Evolutionary conservation across 495 filamentous ascomycete genomes (phyloP), one percentile per base, ranked within the genome.

Genomic region (Xylaria cubensis): DNA sequence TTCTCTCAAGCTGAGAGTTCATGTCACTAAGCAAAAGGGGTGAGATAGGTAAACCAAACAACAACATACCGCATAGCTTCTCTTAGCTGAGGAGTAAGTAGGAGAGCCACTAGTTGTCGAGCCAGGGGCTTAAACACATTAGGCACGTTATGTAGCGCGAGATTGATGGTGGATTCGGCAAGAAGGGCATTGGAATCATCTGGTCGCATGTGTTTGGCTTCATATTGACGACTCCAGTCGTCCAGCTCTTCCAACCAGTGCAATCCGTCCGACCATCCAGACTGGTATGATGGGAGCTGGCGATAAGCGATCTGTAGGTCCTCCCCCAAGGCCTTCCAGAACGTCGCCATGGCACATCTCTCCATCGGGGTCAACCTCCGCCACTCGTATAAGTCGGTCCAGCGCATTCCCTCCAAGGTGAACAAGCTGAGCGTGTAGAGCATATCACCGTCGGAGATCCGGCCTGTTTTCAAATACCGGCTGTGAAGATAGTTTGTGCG

Each of bases 11-110:
- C 48, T 0, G 48, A 9, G n/a, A 51, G n/a, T 51, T 21, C 9
- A 21, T 48, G 17, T 48, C 46, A 48, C 17, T 5, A n/a, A 48
- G 46, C 46, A 48, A 17, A 48, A n/a, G 46, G 46, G n/a, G 17
- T 12, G 13, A 46, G n/a, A 13, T 21, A 39, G 8, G 8, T 61
- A 9, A 17, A n/a, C 34, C 8, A 41, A n/a, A 61, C 12, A 7
- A 17, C 13, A 44, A 78, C 85, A 77, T 79, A 90, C 88, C 86
- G 74, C 89, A 92, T 91, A 1, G 90, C 87, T 55, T 72, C 84
- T 26, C 90, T 79, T 64, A 92, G 73, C 39, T 86, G 80, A 39
- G 87, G 83, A 71, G 89, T 88, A 85, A 92, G 89, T 74, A 92
- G 78, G 46, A 82, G 84, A 39, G 81, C 83, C 4, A 90, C 85